Percentiles rank a stretch among this genome's conserved stretches.
phyloP scores from a whole-genome alignment of 768 basidiomycete genomes.

The Melanogaster broomeanus region DNA sequence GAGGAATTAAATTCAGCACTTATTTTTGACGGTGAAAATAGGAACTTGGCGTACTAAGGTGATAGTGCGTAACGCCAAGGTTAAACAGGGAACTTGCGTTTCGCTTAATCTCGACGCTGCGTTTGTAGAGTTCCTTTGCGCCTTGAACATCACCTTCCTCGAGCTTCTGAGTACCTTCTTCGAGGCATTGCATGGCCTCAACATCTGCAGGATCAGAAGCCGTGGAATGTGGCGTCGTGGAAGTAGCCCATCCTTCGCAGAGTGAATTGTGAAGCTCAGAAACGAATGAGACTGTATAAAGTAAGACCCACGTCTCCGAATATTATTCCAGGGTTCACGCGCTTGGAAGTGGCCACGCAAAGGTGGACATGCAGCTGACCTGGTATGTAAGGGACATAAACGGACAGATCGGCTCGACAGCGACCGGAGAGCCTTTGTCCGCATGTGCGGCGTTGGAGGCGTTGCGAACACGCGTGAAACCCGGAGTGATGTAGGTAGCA shows the following conservation, averaged over 20 bases:
- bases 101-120: conserved; percentile 78
- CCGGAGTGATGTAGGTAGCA: conserved; percentile 20
- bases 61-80: conserved; percentile 87
- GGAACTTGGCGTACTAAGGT: conserved; percentile 63
- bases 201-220: conserved; percentile 79
- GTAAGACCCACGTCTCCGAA: conserved; percentile 31
- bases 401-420: conserved; percentile 24
- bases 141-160: conserved; percentile 85
- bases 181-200: conserved; percentile 77
- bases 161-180: conserved; percentile 80
- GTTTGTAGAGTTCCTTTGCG: conserved; percentile 74
- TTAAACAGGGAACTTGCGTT: conserved; percentile 85
- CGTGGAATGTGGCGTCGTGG: conserved; percentile 79
- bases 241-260: conserved; percentile 69
- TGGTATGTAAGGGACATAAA: conserved; percentile 20
- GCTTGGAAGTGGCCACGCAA: conserved; percentile 6
- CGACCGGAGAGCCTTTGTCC: conserved; percentile 17
- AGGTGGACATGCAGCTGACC: conserved; percentile 8
- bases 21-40: conserved; percentile 13
- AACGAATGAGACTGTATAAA: conserved; percentile 7
- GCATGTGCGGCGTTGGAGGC: conserved; percentile 23
- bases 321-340: conserved; percentile 4
- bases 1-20: conserved; percentile 15
- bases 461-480: conserved; percentile 25
- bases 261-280: conserved; percentile 1